A percentile compares a stretch with the other conserved stretches of the same genome.
Evolutionary conservation across 108 stramenopile genomes (phyloP).

Genomic region (Fistulifera pelliculosa): DNA sequence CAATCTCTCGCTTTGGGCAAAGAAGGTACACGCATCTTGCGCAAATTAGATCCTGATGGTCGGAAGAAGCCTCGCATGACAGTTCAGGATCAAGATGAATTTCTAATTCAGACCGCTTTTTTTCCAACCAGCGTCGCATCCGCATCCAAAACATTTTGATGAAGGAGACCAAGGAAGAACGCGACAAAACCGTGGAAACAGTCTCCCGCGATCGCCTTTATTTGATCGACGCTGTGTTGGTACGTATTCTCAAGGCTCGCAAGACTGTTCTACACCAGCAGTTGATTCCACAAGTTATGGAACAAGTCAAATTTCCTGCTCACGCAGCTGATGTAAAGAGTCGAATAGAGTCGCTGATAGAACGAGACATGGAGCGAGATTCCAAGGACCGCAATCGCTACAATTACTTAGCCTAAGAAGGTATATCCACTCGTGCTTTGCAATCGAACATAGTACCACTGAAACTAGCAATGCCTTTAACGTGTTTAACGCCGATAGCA

Average conservation of each 20-base stretch:
- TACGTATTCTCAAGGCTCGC: conserved; percentile 98
- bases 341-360: conserved; percentile 95
- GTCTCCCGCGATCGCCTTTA: conserved; percentile 90
- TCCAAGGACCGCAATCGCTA: conserved; percentile 79
- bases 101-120: conserved; percentile 75
- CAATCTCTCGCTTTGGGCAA: conserved; percentile 81
- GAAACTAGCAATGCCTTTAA: too few relatives aligned
- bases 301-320: conserved; percentile 89
- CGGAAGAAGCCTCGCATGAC: conserved; percentile 52
- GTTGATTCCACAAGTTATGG: conserved; percentile 87
- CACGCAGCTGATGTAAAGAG: conserved; percentile 84
- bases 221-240: conserved; percentile 93
- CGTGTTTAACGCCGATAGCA: too few relatives aligned
- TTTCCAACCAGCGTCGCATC: conserved; percentile 81
- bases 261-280: conserved; percentile 85
- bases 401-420: conserved; percentile 89
- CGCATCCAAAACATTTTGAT: conserved; percentile 90
- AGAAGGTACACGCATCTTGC: conserved; percentile 66
- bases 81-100: conserved; percentile 72
- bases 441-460: too few relatives aligned
- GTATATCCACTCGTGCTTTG: too few relatives aligned
- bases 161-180: conserved; percentile 91
- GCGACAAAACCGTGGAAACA: conserved; percentile 84
- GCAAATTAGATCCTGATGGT: conserved; percentile 48
- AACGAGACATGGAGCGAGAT: conserved; percentile 95